These are phyloP conservation scores for Yarrowia sp. DNA, from an alignment of 805 yeast species.

Conservation along the genomic window DNA sequence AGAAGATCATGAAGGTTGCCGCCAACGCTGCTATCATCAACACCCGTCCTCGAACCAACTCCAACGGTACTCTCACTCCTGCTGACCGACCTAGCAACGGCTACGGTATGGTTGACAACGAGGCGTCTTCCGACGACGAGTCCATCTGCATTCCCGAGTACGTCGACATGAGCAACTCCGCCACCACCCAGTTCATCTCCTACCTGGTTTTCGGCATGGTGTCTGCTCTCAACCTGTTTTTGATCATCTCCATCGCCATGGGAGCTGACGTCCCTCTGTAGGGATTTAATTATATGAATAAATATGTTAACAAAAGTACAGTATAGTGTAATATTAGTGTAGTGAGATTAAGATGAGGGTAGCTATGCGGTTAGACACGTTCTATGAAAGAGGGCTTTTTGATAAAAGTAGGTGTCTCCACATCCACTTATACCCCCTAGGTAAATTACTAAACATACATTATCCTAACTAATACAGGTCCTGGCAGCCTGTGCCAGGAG, in stretches of 20 bases:
- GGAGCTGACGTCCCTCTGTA: slow-evolving; percentile 63
- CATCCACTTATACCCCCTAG: too few species aligned
- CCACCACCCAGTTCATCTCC: slow-evolving; percentile 60
- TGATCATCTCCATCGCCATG: slow-evolving; percentile 59
- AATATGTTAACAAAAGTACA: background rate
- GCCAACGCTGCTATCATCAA: slow-evolving; percentile 28
- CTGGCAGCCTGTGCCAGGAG: slow-evolving; percentile 36
- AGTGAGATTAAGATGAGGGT: background rate
- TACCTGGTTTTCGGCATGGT: slow-evolving; percentile 72
- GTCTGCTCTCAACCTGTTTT: slow-evolving; percentile 72
- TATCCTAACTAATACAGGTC: slow-evolving; percentile 36
- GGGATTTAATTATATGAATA: slow-evolving; percentile 12
- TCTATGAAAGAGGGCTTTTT: too few species aligned
- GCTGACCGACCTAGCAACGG: slow-evolving; percentile 21
- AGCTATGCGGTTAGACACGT: too few species aligned
- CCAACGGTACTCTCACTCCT: slow-evolving; percentile 33
- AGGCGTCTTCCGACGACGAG: slow-evolving; percentile 34
- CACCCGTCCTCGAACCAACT: slow-evolving; percentile 25
- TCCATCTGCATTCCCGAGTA: slow-evolving; percentile 48
- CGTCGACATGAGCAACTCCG: slow-evolving; percentile 76
- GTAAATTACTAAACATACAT: slow-evolving; percentile 32
- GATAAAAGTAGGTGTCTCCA: too few species aligned
- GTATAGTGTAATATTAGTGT: too few species aligned
- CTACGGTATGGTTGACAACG: slow-evolving; percentile 31
- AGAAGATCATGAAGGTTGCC: slow-evolving; percentile 63